Conservation (phyloP, 345 rosid species). For the Erodium maritimum region DNA sequence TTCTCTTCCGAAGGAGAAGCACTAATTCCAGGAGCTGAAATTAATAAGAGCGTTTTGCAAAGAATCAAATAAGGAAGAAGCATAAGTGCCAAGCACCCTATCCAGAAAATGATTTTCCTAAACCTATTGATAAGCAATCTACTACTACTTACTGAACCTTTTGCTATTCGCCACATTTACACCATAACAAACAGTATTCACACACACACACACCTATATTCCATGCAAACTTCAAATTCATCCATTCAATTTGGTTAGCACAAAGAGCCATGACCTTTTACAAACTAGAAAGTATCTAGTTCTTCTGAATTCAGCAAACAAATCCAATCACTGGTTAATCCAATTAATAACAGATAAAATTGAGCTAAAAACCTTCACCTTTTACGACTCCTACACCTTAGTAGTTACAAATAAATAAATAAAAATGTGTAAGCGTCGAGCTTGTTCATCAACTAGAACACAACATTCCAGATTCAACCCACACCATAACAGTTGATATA, state of each 20-base stretch:
- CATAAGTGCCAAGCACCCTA: neutral
- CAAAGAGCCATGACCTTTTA: neutral
- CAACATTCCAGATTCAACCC: neutral
- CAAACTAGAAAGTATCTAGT: too few species aligned
- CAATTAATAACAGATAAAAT: neutral
- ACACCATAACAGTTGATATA: neutral
- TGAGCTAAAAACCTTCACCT: neutral
- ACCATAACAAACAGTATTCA: neutral
- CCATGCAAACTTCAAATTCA: neutral
- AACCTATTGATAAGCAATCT: too few species aligned
- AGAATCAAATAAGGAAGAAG: neutral
- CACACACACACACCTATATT: neutral
- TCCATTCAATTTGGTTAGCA: neutral
- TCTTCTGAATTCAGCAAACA: neutral
- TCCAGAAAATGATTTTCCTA: neutral
- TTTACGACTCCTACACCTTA: neutral
- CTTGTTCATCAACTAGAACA: neutral
- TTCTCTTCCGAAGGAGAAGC: slow-evolving; percentile 47
- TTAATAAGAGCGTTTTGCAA: neutral
- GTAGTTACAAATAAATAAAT: too few species aligned
- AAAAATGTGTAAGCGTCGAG: neutral
- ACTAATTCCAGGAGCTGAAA: slow-evolving; percentile 44
- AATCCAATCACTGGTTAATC: neutral
- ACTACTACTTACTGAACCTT: too few species aligned
- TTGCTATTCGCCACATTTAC: neutral